These are phyloP conservation scores for Candida tallmaniae DNA, from an alignment of 805 yeast species.

Conservation along the genomic window DNA sequence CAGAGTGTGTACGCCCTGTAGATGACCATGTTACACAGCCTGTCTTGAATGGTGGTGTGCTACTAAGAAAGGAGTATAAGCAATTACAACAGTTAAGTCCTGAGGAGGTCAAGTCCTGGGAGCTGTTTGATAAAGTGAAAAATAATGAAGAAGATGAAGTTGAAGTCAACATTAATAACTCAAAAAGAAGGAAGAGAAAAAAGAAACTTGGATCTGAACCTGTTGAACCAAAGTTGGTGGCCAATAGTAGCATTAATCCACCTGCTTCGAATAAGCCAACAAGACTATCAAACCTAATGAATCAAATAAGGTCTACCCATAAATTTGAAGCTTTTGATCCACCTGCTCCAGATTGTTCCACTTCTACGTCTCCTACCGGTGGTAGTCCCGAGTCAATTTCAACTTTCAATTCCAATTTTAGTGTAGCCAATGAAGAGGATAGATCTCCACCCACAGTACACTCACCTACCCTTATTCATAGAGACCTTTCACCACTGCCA, in stretches of 20 bases:
- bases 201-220: constrained; percentile 1
- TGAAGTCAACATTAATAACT: not conserved
- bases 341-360: not conserved
- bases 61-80: constrained; percentile 29
- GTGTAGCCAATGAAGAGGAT: constrained; percentile 6
- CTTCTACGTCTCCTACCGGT: constrained; percentile 4
- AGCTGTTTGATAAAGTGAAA: constrained; percentile 28
- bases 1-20: too few species aligned
- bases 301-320: constrained; percentile 10
- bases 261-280: not conserved
- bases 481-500: not conserved
- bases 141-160: constrained; percentile 3
- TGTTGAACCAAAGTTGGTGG: too few species aligned
- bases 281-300: constrained; percentile 11
- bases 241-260: too few species aligned
- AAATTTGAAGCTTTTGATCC: too few species aligned
- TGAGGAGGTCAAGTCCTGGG: constrained; percentile 38
- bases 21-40: constrained; percentile 11
- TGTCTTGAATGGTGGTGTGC: constrained; percentile 36
- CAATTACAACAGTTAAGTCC: constrained; percentile 23
- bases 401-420: constrained; percentile 9
- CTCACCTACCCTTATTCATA: not conserved
- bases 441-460: not conserved
- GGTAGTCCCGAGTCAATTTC: constrained; percentile 10
- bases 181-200: constrained; percentile 13